Evolutionary conservation across 805 yeast genomes (phyloP), one percentile per base, ranked within the genome.

Genomic region (Candida xyloterini): DNA sequence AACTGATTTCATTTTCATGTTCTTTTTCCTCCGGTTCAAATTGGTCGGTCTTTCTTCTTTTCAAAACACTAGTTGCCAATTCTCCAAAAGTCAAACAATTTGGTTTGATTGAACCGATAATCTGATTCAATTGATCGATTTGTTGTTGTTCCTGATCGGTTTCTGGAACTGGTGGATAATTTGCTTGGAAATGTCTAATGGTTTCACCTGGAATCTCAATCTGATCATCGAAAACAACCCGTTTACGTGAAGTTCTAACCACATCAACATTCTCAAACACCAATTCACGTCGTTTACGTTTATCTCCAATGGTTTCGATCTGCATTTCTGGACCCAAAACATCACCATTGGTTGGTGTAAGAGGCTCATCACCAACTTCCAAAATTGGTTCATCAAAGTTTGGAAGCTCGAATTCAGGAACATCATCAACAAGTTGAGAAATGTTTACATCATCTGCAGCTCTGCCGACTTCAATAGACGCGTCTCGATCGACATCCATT

Each of bases 381-480:
- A 55, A 27, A 27, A 43, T 38, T 4, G 60, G 58, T 27, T 56
- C 59, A 8, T 50, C 48, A 29, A 57, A 53, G 25, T 60, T 62
- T 4, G 64, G 62, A 18, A 60, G 56, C 16, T 73, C 77, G 30
- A 74, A 62, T 18, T 73, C 74, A 25, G 63, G 66, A 30, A 65
- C 74, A 23, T 61, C 58, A 40, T 57, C 71, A 33, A 65, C 52
- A 30, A 18, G 26, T 32, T 24, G 42, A 18, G 60, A 55, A 3
- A 43, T 44, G 33, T 54, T 48, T 10, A 48, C 50, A 6, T 43
- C 54, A 30, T 50, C 57, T n/a, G 42, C 59, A 14, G 61, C 71
- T 60, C 84, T 69, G 2, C 81, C 82, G 10, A 71, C 56, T 58
- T 79, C 85, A 27, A 78, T 66, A 5, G 81, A 75, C 30, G 51